Base-by-base conservation (phyloP, 805 yeast species). In the Metahyphopichia silvanorum region DNA sequence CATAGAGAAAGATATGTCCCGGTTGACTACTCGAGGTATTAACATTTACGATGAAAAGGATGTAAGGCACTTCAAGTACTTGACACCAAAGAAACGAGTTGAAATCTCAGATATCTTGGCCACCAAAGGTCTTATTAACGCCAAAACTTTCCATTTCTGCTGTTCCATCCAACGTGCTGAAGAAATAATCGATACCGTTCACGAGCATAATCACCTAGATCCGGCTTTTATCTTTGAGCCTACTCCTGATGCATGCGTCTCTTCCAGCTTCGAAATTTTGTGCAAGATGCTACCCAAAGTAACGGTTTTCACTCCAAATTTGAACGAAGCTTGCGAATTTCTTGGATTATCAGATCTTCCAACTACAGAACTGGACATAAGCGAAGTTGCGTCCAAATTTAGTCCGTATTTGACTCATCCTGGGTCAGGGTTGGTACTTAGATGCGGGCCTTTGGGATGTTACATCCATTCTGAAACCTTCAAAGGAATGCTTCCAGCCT, bases 201-300 rank as follows among this genome's bases (percentile, higher is more conserved):
- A 21, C 2, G n/a, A n/a, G n/a, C n/a, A n/a, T n/a, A n/a, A n/a
- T n/a, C n/a, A n/a, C n/a, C n/a, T n/a, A n/a, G n/a, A n/a, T n/a
- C 75, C 78, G n/a, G 44, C 64, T 2, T 66, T 77, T 34, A 71
- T 84, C 0, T 91, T 88, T 80, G 98, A 89, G 56, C 96, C 97
- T 0, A 74, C 84, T 6, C 97, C 97, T 1, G 84, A 79, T 37
- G 73, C 73, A 14, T 86, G 95, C 53, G 53, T 48, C 0, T 71
- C 77, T 2, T 79, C 69, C 21, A 68, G 76, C 36, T 45, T 45
- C 16, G 32, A 21, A 1, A 28, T 20, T 3, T 55, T 77, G 23
- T 48, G 56, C 0, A 48, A 49, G 2, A 60, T 73, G 6, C 51
- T 82, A 12, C 49, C 57, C 7, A 40, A 60, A 4, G 66, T 84